A percentile compares a stretch with the other conserved stretches of the same genome.
Evolutionary conservation across 345 rosid species (phyloP).

Genomic region (Gossypium stocksii): DNA sequence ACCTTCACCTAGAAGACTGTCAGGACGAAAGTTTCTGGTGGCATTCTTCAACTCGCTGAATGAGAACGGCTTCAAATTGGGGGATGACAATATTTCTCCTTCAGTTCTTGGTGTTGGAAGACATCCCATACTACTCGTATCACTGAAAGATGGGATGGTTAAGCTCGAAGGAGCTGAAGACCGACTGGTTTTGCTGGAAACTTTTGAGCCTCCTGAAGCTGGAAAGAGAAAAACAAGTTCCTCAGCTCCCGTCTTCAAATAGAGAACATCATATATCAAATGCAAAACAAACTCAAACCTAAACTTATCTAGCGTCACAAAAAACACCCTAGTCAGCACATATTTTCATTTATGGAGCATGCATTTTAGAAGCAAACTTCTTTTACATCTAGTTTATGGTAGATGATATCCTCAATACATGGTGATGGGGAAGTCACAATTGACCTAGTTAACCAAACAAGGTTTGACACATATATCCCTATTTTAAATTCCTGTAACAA

Average conservation of each 20-base stretch:
- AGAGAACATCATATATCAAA: background rate
- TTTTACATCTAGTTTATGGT: background rate
- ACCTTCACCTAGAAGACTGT: conserved; percentile 94
- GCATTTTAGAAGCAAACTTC: background rate
- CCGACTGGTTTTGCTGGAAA: conserved; percentile 67
- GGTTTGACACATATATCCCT: background rate
- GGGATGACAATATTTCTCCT: conserved; percentile 88
- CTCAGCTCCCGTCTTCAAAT: background rate
- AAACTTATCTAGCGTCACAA: background rate
- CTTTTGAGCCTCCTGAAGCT: conserved; percentile 51
- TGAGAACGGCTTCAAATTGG: conserved; percentile 74
- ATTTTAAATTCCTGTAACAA: background rate
- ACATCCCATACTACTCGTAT: conserved; percentile 42
- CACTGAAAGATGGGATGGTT: conserved; percentile 59
- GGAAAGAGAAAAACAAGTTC: conserved; percentile 17
- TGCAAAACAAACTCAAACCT: background rate
- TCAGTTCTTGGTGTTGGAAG: conserved; percentile 82
- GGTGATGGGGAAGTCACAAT: background rate
- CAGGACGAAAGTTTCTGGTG: conserved; percentile 84
- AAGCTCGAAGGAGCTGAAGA: conserved; percentile 59
- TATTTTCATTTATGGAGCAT: background rate
- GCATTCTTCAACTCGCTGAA: conserved; percentile 79
- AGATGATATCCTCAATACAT: background rate
- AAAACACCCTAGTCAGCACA: background rate
- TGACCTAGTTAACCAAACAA: background rate